A percentile compares a stretch with the other conserved stretches of the same genome.
Evolutionary conservation across 1,284 basidiomycete species (phyloP).

Genomic region (Hypsizygus ulmarius): DNA sequence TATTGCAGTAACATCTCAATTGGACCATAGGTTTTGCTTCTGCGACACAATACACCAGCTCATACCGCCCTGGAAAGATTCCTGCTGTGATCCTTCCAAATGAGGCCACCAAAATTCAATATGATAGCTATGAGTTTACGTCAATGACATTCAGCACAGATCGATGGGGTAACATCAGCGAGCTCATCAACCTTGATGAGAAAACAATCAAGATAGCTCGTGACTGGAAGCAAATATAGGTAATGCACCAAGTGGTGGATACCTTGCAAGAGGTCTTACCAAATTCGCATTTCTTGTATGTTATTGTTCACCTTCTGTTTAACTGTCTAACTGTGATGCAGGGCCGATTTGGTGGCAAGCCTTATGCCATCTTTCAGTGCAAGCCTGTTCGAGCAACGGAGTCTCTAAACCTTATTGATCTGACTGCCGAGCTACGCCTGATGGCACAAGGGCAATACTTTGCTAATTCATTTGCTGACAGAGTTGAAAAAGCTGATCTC

Average conservation of each 20-base stretch:
- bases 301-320: too few relatives aligned
- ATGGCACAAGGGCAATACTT: slow-evolving; percentile 15
- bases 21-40: slow-evolving; percentile 2
- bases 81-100: neutral
- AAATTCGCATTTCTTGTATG: slow-evolving; percentile 23
- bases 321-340: slow-evolving; percentile 3
- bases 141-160: slow-evolving; percentile 1
- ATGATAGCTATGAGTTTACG: slow-evolving; percentile 13
- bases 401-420: slow-evolving; percentile 11
- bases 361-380: slow-evolving; percentile 20
- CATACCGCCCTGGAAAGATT: slow-evolving; percentile 7
- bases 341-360: slow-evolving; percentile 9
- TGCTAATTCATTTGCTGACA: slow-evolving; percentile 16
- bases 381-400: slow-evolving; percentile 4
- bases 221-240: slow-evolving; percentile 18
- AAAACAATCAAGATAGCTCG: slow-evolving; percentile 17
- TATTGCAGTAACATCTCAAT: too few relatives aligned
- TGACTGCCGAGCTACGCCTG: slow-evolving; percentile 17
- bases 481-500: slow-evolving; percentile 3
- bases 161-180: slow-evolving; percentile 6
- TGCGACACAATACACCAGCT: slow-evolving; percentile 6
- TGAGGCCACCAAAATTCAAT: slow-evolving; percentile 2
- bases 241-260: slow-evolving; percentile 12
- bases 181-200: slow-evolving; percentile 3
- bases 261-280: slow-evolving; percentile 20